Base-by-base conservation (phyloP, 805 yeast species). In the Soucietia sequanensis region DNA sequence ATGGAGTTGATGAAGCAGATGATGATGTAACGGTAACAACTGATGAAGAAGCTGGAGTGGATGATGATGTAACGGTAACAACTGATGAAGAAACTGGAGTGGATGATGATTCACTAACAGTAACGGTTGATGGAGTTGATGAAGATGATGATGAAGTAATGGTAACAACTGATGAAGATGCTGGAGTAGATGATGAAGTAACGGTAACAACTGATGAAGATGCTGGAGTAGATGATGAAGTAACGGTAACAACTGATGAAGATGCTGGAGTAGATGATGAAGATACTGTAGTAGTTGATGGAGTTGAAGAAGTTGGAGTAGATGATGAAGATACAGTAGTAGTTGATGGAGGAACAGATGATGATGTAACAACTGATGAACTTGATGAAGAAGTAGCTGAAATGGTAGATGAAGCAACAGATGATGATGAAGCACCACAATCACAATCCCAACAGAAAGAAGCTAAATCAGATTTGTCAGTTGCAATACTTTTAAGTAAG, bases 61-160 rank as follows among this genome's bases (percentile, higher is more conserved):
- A 33, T n/a, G 29, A 26, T 13, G 4, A 17, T 8, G 18, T 26
- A 12, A 14, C 18, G 16, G 31, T 31, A 17, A 15, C 26, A n/a
- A 6, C n/a, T 30, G 29, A 16, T 18, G 35, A 9, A 28, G 29
- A 16, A 22, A 17, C 21, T 20, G 38, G n/a, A 18, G 11, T 20
- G 12, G 26, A 11, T 11, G 23, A 17, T 11, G 25, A 13, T 15
- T 19, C 19, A 18, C 15, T 16, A 22, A n/a, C 26, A 30, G 39
- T 20, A 15, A 35, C 12, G 30, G 31, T 17, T 10, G 49, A n/a
- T 8, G 43, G 27, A 18, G 37, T 21, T 17, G 40, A 23, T 18
- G 39, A 20, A 26, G 39, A n/a, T 7, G 37, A 18, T 13, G 32
- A 19, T 11, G 39, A 24, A 15, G 38, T 16, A 16, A 26, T 17